Percentiles rank a stretch among this genome's conserved stretches.
These are phyloP conservation scores for Xeromyces bisporus DNA, from an alignment of 495 filamentous ascomycete species.

Conservation along the genomic window DNA sequence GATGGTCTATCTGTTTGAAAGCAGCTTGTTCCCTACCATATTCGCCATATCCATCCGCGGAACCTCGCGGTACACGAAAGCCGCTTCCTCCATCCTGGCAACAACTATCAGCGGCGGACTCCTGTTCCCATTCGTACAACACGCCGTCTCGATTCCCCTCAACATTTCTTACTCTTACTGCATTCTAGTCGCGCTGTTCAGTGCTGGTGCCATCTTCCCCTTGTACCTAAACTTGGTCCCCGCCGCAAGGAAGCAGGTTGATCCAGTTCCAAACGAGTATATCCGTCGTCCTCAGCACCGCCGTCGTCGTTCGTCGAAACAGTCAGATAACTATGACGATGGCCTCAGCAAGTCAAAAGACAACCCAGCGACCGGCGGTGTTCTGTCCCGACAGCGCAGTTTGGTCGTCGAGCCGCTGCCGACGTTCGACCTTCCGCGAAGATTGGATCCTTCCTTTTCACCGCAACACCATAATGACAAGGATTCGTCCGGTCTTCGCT, in stretches of 20 bases:
- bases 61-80: constrained; percentile 42
- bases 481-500: not conserved
- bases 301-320: constrained; percentile 2
- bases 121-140: constrained; percentile 38
- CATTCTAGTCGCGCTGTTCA: constrained; percentile 41
- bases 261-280: constrained; percentile 34
- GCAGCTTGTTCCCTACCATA: constrained; percentile 43
- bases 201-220: constrained; percentile 40
- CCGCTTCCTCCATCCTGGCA: constrained; percentile 35
- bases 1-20: constrained; percentile 45
- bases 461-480: not conserved
- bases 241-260: constrained; percentile 42
- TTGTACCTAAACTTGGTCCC: constrained; percentile 40
- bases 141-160: constrained; percentile 22
- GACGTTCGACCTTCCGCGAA: constrained; percentile 11
- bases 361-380: constrained; percentile 19
- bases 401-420: constrained; percentile 17
- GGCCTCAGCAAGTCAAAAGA: constrained; percentile 2
- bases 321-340: not conserved
- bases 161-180: constrained; percentile 34
- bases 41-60: constrained; percentile 45
- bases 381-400: constrained; percentile 24
- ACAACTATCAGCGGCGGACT: constrained; percentile 40
- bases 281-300: constrained; percentile 20
- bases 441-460: constrained; percentile 1